Conservation (phyloP, 106 monocot species). For the Dioscorea alata region DNA sequence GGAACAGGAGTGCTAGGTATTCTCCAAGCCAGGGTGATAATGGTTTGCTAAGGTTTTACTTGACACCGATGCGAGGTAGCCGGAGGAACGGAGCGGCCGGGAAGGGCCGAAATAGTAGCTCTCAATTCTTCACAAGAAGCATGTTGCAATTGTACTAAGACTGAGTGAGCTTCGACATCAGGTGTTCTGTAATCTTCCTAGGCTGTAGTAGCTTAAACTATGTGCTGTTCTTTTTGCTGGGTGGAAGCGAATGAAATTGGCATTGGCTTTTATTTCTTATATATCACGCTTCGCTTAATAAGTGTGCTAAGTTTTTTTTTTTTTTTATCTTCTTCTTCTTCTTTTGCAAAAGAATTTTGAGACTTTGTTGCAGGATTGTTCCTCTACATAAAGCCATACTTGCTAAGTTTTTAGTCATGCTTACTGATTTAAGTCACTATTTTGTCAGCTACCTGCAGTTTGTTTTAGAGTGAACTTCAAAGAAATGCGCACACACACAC, state of each 20-base stretch:
- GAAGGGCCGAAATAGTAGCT: slow-evolving; percentile 20
- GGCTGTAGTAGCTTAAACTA: neutral
- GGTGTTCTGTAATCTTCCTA: slow-evolving; percentile 12
- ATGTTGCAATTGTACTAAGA: slow-evolving; percentile 64
- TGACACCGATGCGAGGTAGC: slow-evolving; percentile 67
- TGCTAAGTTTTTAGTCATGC: no score
- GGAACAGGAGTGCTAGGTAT: slow-evolving; percentile 73
- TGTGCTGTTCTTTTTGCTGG: slow-evolving; percentile 7
- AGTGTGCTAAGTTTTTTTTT: neutral
- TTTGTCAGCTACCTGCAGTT: no score
- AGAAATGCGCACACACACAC: no score
- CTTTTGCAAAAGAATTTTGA: neutral
- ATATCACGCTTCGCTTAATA: neutral
- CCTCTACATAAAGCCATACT: no score
- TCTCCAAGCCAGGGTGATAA: slow-evolving; percentile 53
- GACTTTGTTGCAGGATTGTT: neutral
- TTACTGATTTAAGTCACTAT: no score
- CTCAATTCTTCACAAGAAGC: slow-evolving; percentile 54
- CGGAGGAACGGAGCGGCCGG: slow-evolving; percentile 24
- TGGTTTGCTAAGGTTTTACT: slow-evolving; percentile 77
- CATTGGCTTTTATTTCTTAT: neutral
- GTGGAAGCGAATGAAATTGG: neutral
- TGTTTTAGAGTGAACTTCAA: no score
- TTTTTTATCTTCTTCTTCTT: no score
- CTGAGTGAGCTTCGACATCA: slow-evolving; percentile 7